Base-by-base conservation (phyloP, 441 rosid species). In the Erysimum cheiri region DNA sequence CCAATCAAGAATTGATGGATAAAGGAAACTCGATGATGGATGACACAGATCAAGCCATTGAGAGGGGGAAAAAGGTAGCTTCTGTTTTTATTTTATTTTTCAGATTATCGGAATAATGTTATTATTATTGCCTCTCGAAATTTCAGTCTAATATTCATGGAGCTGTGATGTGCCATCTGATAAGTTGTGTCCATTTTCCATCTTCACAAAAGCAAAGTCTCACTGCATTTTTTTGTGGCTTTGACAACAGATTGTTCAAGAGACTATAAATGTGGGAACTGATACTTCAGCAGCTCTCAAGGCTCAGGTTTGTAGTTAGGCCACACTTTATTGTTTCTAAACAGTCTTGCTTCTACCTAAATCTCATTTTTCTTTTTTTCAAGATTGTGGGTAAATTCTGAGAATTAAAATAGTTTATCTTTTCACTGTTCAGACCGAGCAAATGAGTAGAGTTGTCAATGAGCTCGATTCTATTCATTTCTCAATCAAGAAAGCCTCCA, bases 381-480 rank as follows among this genome's bases (percentile, higher is more conserved):
- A 60, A 40, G 9, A 60, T 9, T 26, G n/a, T 41, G 24, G 11
- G 36, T 40, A 9, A 60, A 2, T 28, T 60, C n/a, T 26, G n/a
- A 71, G 56, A 39, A 15, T 66, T 77, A 71, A 83, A 31, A 63
- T 69, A 59, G 61, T 59, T 65, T 58, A 22, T 48, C 17, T 68
- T 43, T 64, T 49, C 65, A 52, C 0, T 80, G 31, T 84, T 63
- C 85, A 92, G 98, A 94, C 99, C 3, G 99, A 94, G 70, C 97
- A 94, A 87, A 94, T 94, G 98, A 86, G 94, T 79, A 88, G 96
- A 82, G 85, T 94, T 68, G 97, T 94, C 60, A 92, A 92, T 77
- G 99, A 94, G 79, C 85, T 94, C 5, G 98, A 94, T 78, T 88
- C 99, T 35, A 94, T 94, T 68, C 96, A 94, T 80, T 94, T 92